Conservation (phyloP, 106 monocot species). For the Apostasia ramifera region DNA sequence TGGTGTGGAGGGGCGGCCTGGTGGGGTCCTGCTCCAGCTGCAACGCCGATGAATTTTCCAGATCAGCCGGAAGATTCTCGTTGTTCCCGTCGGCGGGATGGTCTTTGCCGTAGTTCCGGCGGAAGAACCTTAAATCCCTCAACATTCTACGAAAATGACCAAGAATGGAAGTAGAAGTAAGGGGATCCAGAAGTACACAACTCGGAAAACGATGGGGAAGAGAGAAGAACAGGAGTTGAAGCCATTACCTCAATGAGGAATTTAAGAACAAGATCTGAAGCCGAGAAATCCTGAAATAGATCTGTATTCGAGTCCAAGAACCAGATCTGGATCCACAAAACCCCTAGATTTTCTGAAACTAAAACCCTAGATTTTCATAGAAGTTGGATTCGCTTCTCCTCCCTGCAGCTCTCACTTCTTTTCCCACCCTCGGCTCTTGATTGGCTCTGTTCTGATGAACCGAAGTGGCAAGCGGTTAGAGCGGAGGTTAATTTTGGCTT, state of each 20-base stretch:
- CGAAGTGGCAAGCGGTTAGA: not conserved
- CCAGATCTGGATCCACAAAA: not conserved
- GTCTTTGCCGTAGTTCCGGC: slow-evolving; percentile 26
- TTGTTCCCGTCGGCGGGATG: slow-evolving; percentile 31
- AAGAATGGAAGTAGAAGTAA: not conserved
- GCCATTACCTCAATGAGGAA: slow-evolving; percentile 53
- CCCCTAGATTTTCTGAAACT: not conserved
- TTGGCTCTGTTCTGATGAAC: not conserved
- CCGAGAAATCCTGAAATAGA: slow-evolving; percentile 30
- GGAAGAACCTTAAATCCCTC: slow-evolving; percentile 49
- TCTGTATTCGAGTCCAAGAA: not conserved
- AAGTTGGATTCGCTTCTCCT: not conserved
- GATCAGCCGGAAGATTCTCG: slow-evolving; percentile 38
- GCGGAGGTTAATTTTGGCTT: no score
- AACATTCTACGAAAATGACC: slow-evolving; percentile 44
- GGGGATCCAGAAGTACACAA: not conserved
- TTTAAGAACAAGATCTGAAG: slow-evolving; percentile 38
- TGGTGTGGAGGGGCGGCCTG: slow-evolving; percentile 55
- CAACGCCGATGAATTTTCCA: slow-evolving; percentile 18
- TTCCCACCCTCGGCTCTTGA: not conserved
- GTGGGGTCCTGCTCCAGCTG: slow-evolving; percentile 28
- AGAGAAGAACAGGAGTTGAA: not conserved
- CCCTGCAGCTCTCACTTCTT: not conserved
- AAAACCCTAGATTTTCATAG: not conserved
- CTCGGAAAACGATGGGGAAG: not conserved